Evolutionary conservation across 306 rosid species (phyloP), one percentile per base, ranked within the genome.

Genomic region (Cucumis melo): DNA sequence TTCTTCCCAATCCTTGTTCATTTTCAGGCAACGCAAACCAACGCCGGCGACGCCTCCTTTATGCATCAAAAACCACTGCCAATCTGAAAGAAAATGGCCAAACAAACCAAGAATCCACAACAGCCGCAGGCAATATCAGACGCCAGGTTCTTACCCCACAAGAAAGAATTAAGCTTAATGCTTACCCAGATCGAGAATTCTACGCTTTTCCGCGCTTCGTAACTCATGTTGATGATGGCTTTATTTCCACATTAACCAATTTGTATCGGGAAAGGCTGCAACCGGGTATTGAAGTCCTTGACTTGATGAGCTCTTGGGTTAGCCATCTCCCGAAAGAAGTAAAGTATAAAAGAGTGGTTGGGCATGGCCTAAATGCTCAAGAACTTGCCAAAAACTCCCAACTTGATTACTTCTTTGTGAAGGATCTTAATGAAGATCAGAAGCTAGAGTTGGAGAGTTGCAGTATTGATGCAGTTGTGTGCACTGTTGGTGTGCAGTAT

Each of bases 221-320:
- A 73, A 87, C 91, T 48, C 97, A 91, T 79, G 93, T 91, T 1
- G 91, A 89, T 77, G 92, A 88, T 81, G 85, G 72, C 44, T 93
- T 93, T 85, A 87, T 93, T 76, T 84, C 96, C 12, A 73, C 93
- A 24, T 59, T 93, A 15, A 88, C 93, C 67, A 84, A 86, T 80
- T 80, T 87, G 34, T 88, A 93, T 65, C 86, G 87, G 75, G 89
- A 87, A 66, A 83, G 82, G 78, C 44, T 93, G 83, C 85, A 85
- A 67, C 88, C 89, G 5, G 85, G 80, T 12, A 61, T 50, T 1
- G 81, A 86, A 81, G 79, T 93, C 74, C 88, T 93, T 42, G 98
- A 93, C 78, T 89, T 93, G 77, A 93, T 89, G 98, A 91, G 98
- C 75, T 93, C 98, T 14, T 91, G 98, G 98, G 42, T 93, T 38